A percentile compares a stretch with the other conserved stretches of the same genome.
These are phyloP conservation scores for Saccharomyces hybrid DNA, from an alignment of 1,139 yeast genomes.

Conservation along the genomic window DNA sequence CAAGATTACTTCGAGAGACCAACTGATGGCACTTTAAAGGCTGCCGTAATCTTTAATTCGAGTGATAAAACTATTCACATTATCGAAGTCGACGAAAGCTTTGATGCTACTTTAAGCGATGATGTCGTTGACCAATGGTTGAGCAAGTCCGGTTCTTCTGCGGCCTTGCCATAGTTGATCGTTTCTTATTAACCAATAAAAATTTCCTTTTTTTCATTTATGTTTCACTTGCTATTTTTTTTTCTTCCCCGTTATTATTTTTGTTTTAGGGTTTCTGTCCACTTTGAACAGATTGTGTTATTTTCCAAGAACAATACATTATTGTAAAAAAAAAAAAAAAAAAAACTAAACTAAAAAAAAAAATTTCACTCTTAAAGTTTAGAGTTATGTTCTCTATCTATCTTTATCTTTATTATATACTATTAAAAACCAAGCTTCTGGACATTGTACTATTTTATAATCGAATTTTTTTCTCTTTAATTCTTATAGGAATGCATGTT, in stretches of 20 bases:
- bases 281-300: conserved; percentile 2
- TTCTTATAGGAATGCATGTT: not conserved
- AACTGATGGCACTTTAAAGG: conserved; percentile 66
- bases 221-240: not conserved
- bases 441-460: not conserved
- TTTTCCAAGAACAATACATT: conserved; percentile 1
- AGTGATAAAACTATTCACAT: conserved; percentile 45
- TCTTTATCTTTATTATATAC: not conserved
- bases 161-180: conserved; percentile 29
- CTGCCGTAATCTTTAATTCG: conserved; percentile 76
- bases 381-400: not conserved
- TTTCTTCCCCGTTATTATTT: not conserved
- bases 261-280: not conserved
- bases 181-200: not conserved
- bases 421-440: not conserved
- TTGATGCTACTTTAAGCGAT: conserved; percentile 47
- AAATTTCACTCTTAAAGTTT: not conserved
- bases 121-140: conserved; percentile 54
- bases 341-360: not conserved
- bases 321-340: conserved; percentile 1
- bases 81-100: conserved; percentile 51
- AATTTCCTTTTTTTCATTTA: not conserved
- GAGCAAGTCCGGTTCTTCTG: conserved; percentile 43
- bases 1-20: conserved; percentile 86
- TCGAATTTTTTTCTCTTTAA: not conserved